Base-by-base conservation (phyloP, 176 grass and related monocot species). In the Elaeis guineensis region DNA sequence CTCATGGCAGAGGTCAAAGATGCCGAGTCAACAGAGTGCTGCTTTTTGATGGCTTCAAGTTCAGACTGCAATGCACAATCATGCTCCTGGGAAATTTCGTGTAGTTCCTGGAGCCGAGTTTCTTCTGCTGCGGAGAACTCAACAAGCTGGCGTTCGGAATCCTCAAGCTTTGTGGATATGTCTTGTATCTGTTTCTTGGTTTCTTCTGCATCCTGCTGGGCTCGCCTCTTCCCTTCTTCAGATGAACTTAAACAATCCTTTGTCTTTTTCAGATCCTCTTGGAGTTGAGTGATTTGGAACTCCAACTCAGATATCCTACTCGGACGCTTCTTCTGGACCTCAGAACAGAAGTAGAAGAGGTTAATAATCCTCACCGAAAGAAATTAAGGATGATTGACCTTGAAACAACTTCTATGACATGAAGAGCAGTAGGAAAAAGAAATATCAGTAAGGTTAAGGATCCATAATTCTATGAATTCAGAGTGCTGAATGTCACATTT, bases 251-350 rank as follows among this genome's bases (percentile, higher is more conserved):
- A 69, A 59, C 80, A 83, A 57, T 88, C 84, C 62, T 75, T 97
- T 30, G 69, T 71, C 81, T 91, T 97, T 63, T 92, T 98, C 63
- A 92, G 60, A 69, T 98, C 93, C 50, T 92, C 87, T 55, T 92
- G 82, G 21, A 92, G 82, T 57, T 83, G 75, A 55, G 24, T 67
- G 35, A 85, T 71, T 55, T 80, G 83, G 7, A 78, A 75, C 20
- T 97, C 84, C 67, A 85, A 57, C 69, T 97, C 83, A 16, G 84
- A 69, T 22, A 97, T 78, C 69, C 79, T 80, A 67, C 83, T 91
- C 24, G 84, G 80, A 50, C 81, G 81, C 63, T 91, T 97, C 77
- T 88, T 97, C 87, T 97, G 66, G 58, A 79, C 64, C 3, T 52
- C 49, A 9, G 17, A 62, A 6, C 2, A 6, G 62, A 11, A n/a